These are phyloP conservation scores for Cyberlindnera subsufficiens DNA, from an alignment of 805 yeast genomes.

Conservation along the genomic window DNA sequence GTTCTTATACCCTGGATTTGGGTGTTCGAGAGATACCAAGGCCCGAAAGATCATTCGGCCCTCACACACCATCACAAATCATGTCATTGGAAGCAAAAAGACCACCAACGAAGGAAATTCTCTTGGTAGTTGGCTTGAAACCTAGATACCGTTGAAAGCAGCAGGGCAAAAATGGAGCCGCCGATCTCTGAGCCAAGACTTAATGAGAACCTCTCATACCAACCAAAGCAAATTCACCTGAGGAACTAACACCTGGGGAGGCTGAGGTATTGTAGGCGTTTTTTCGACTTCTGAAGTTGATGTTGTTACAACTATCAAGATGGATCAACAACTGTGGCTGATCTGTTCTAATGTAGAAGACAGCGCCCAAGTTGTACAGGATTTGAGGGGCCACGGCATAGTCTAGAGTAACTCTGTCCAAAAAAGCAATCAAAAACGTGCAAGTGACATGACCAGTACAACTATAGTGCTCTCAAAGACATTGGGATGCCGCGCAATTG, in stretches of 20 bases:
- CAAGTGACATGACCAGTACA: constrained; percentile 42
- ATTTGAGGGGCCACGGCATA: constrained; percentile 33
- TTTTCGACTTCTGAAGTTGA: constrained; percentile 36
- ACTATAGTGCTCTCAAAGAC: constrained; percentile 40
- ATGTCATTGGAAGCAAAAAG: constrained; percentile 27
- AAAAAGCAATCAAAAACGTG: constrained; percentile 40
- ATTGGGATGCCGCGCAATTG: constrained; percentile 66
- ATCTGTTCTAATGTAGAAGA: constrained; percentile 47
- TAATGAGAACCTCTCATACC: constrained; percentile 35
- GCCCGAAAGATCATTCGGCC: no score
- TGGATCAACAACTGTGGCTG: constrained; percentile 45
- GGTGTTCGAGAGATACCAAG: no score
- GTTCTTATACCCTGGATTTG: no score
- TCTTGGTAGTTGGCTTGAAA: constrained; percentile 36
- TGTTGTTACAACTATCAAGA: constrained; percentile 37
- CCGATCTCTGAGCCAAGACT: constrained; percentile 55
- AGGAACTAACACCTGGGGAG: constrained; percentile 46
- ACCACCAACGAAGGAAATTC: constrained; percentile 31
- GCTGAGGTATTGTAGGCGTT: constrained; percentile 37
- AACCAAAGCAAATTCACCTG: constrained; percentile 46
- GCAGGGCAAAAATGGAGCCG: constrained; percentile 47
- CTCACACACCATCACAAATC: no score
- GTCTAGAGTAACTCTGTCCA: constrained; percentile 41
- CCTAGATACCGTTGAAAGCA: constrained; percentile 33
- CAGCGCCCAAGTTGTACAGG: constrained; percentile 42